These are phyloP conservation scores for Sclerotinia subarctica DNA, from an alignment of 2,329 filamentous ascomycete species.

Conservation along the genomic window DNA sequence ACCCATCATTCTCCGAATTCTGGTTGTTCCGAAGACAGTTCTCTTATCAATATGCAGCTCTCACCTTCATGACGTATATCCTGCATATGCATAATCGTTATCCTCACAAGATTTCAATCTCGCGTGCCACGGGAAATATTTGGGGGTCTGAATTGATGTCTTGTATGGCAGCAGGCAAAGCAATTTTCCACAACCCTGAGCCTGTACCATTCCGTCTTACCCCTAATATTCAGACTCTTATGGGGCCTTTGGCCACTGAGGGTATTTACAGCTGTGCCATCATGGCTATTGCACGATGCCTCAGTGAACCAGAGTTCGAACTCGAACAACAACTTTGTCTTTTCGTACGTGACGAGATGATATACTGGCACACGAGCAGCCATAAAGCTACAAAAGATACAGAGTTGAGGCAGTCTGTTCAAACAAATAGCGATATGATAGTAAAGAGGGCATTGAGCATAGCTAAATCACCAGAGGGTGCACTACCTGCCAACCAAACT, in stretches of 20 bases:
- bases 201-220: conserved; percentile 96
- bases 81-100: conserved; percentile 96
- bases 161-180: conserved; percentile 77
- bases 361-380: conserved; percentile 86
- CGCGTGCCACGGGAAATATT: conserved; percentile 81
- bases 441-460: conserved; percentile 86
- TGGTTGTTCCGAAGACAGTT: conserved; percentile 98
- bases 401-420: conserved; percentile 70
- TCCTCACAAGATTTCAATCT: conserved; percentile 92
- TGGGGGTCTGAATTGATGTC: conserved; percentile 96
- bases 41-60: conserved; percentile 87
- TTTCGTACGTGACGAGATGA: conserved; percentile 97
- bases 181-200: conserved; percentile 92
- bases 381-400: conserved; percentile 65
- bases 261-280: conserved; percentile 93
- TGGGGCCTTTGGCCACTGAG: conserved; percentile 94
- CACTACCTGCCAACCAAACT: conserved; percentile 92
- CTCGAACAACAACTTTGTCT: conserved; percentile 93
- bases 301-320: conserved; percentile 85
- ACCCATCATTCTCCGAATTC: conserved; percentile 88
- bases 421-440: conserved; percentile 83
- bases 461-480: conserved; percentile 68
- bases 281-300: conserved; percentile 92
- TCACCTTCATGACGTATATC: conserved; percentile 98
- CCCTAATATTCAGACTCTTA: conserved; percentile 90